Evolutionary conservation across 176 grass and related monocot species (phyloP), one percentile per base, ranked within the genome.

Genomic region (Carex parvula): DNA sequence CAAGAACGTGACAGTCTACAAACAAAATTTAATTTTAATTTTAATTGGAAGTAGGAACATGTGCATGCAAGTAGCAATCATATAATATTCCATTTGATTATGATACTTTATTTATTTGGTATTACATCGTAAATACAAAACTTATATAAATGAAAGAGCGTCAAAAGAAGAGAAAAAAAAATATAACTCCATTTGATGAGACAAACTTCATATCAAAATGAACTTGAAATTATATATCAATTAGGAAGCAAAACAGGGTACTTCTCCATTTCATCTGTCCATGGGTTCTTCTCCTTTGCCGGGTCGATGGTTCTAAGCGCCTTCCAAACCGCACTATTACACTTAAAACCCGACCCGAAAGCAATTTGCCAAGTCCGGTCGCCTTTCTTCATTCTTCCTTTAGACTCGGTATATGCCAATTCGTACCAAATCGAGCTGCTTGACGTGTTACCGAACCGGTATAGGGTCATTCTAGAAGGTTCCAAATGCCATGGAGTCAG

Each of bases 261-360:
- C 11, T 56, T 69, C 15, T 85, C 14, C 1, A 88, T 73, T 69
- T 88, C 87, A 81, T 88, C 82, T 11, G 63, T 53, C 87, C 87
- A 88, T 15, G 87, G 87, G 33, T 85, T 85, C 46, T 81, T 88
- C 87, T 88, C 87, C 52, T 73, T 85, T 5, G 55, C 82, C 20
- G 82, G 82, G 77, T 88, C 62, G 46, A 88, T 17, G 1, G 82
- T 73, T 53, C 42, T 72, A 41, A 88, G 82, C 59, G 82, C 82
- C 87, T 81, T 88, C 87, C 87, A 88, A n/a, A 88, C 87, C 1
- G 87, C 87, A 18, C 87, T 88, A 52, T 88, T 84, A 20, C 87
- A 84, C 82, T 88, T 88, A 59, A 88, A 88, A 8, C 87, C 87
- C 8, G 87, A 88, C 21, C 87, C 87, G 10, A 88, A 88, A 2